Base-by-base conservation (phyloP, 163 green algal genomes). In the Coccomyxa subellipsoidea region DNA sequence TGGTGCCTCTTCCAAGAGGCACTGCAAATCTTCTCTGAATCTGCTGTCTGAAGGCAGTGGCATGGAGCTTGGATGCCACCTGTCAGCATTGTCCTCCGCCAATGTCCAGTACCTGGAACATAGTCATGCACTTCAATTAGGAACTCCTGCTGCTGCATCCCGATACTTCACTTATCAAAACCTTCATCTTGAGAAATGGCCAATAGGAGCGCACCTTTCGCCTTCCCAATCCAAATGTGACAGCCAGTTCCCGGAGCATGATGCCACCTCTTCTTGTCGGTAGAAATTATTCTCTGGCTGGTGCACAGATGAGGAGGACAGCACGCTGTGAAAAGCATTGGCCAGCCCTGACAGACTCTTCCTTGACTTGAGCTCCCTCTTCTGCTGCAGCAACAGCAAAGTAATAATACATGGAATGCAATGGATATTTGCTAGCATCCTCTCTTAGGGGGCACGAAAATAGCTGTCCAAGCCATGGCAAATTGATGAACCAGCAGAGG, bases 201-300 rank as follows among this genome's bases (percentile, higher is more conserved):
- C 4, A 82, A 80, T 27, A 76, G 77, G 12, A 54, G 34, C 18
- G 18, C 40, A 93, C 83, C 93, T 85, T 23, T 84, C 38, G 5
- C 85, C 83, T 66, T 92, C 89, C 77, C 92, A 91, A 81, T 95
- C 90, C 29, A 96, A 71, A 80, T 95, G 89, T 1, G 87, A 92
- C 38, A 97, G 90, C 93, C 93, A 97, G 86, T 93, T 94, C 82
- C 93, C 93, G 29, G 31, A 69, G 39, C 76, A 80, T n/a, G 76
- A 69, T 2, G 76, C 36, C 37, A 80, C 25, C 31, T 36, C 31
- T 76, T 76, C 31, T 37, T 23, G 31, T 12, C 34, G 15, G 31
- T 76, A 23, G 69, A 76, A 76, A 23, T 76, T 15, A 10, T 18
- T 23, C 38, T 37, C 76, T 38, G 76, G 39, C 39, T n/a, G 38